Conservation (phyloP, 164 flowering plant species). For the Vitis vinifera region DNA sequence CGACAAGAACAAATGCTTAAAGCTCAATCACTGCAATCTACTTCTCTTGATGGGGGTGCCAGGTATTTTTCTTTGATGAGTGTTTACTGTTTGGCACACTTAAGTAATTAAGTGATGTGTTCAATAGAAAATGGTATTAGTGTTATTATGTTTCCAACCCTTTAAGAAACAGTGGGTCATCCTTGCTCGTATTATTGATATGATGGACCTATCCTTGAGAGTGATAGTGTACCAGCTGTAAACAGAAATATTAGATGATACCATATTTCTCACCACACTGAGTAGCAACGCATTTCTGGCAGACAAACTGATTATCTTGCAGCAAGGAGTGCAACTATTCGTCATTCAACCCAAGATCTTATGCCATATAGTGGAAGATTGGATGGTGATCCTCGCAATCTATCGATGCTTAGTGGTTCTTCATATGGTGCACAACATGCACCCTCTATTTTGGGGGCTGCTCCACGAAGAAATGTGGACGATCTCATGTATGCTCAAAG, state of each 20-base stretch:
- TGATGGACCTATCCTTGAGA: background rate
- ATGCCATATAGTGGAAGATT: conserved; percentile 70
- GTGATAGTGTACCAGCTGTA: conserved; percentile 17
- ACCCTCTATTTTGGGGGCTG: conserved; percentile 86
- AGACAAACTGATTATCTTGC: conserved; percentile 95
- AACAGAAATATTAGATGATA: conserved; percentile 27
- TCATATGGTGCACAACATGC: conserved; percentile 62
- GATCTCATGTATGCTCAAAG: conserved; percentile 65
- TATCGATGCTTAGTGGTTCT: conserved; percentile 52
- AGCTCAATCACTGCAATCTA: conserved; percentile 62
- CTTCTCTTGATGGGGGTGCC: conserved; percentile 64
- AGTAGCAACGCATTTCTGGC: conserved; percentile 93
- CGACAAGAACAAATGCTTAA: conserved; percentile 82
- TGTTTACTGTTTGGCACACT: background rate
- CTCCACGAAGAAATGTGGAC: conserved; percentile 68
- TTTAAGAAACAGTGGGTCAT: conserved; percentile 13
- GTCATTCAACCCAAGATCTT: conserved; percentile 70
- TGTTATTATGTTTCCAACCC: background rate
- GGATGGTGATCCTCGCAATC: conserved; percentile 71
- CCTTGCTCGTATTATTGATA: conserved; percentile 3
- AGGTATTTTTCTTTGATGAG: conserved; percentile 52
- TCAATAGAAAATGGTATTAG: background rate
- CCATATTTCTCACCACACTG: conserved; percentile 48
- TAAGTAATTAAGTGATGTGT: background rate
- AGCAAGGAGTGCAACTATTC: conserved; percentile 65